Evolutionary conservation across 1,284 basidiomycete genomes (phyloP), one percentile per base, ranked within the genome.

Genomic region (Cutaneotrichosporon curvatum): DNA sequence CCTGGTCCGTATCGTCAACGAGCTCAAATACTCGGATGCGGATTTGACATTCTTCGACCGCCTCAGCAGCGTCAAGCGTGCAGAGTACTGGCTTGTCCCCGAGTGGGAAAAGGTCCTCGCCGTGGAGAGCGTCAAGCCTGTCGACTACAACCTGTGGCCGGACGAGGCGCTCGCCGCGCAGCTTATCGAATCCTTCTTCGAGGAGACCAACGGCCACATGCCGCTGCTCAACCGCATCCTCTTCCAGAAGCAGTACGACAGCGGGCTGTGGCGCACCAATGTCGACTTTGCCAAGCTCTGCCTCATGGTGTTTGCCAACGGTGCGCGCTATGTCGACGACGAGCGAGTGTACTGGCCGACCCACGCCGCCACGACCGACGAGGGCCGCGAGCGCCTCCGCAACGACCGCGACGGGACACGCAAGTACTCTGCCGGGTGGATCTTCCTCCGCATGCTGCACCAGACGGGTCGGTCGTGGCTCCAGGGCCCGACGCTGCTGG

Each of bases 201-300:
- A 58, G 1, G 62, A 79, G 39, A 65, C 79, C 55, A 86, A 89
- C 62, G 58, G 68, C 3, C 76, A 80, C 55, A 69, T 79, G 23
- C 85, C 87, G 4, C 72, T 91, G n/a, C 71, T 94, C 3, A 88
- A 92, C 62, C 79, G 81, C 0, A 80, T 81, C 2, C 81, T 80
- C 20, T 89, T 92, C 56, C 79, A 85, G 50, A 69, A 72, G n/a
- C 73, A 77, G 36, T 68, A 85, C 36, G 66, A 67, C n/a, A 75
- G 79, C 8, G 76, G 78, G 3, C 62, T 82, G 18, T 81, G 87
- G 63, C 66, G 74, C 12, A 74, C 65, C 10, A 80, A 87, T 60
- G 47, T 74, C 7, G 72, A 78, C 12, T 88, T 89, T 64, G 83
- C 78, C 14, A 78, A 78, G 16, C 79, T 82, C 3, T 76, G 86